These are phyloP conservation scores for Fennellomyces sp. DNA, from an alignment of 371 early-diverging fungal species.

Conservation along the genomic window DNA sequence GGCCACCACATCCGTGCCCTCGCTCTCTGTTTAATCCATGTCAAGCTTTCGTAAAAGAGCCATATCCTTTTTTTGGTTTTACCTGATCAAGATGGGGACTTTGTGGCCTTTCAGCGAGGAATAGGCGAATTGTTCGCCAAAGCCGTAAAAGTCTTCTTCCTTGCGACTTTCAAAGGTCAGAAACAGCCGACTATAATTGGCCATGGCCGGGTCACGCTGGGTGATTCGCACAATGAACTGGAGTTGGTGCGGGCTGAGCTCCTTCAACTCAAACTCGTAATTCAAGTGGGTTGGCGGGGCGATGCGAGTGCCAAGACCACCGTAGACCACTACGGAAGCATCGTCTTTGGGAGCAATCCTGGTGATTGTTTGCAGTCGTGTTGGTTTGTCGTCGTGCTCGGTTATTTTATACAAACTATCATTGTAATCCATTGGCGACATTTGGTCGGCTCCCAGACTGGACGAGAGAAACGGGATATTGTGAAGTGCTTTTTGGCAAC, in stretches of 20 bases:
- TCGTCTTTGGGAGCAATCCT: slow-evolving; percentile 17
- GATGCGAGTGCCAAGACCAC: slow-evolving; percentile 35
- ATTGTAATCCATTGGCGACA: slow-evolving; percentile 21
- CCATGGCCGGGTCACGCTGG: slow-evolving; percentile 29
- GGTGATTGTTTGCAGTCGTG: slow-evolving; percentile 44
- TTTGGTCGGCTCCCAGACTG: slow-evolving; percentile 30
- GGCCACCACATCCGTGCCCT: slow-evolving; percentile 6
- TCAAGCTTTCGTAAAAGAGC: neutral
- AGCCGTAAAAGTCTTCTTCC: slow-evolving; percentile 52
- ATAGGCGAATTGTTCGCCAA: slow-evolving; percentile 50
- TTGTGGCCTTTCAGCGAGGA: slow-evolving; percentile 49
- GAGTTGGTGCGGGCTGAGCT: slow-evolving; percentile 31
- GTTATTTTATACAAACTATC: slow-evolving; percentile 30
- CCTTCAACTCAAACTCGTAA: slow-evolving; percentile 27
- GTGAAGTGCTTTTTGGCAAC: slow-evolving; percentile 28
- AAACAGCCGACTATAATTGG: slow-evolving; percentile 26
- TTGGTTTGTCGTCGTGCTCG: slow-evolving; percentile 33
- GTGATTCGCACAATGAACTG: slow-evolving; percentile 29
- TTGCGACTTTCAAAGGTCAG: slow-evolving; percentile 29
- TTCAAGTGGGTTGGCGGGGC: slow-evolving; percentile 21
- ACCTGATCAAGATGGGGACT: slow-evolving; percentile 42
- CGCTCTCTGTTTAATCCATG: slow-evolving; percentile 7
- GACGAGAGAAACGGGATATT: slow-evolving; percentile 43
- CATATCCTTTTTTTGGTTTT: slow-evolving; percentile 1
- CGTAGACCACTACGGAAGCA: slow-evolving; percentile 19